Conservation (phyloP, 1,284 basidiomycete genomes). For the Microbotryum saponariae region DNA sequence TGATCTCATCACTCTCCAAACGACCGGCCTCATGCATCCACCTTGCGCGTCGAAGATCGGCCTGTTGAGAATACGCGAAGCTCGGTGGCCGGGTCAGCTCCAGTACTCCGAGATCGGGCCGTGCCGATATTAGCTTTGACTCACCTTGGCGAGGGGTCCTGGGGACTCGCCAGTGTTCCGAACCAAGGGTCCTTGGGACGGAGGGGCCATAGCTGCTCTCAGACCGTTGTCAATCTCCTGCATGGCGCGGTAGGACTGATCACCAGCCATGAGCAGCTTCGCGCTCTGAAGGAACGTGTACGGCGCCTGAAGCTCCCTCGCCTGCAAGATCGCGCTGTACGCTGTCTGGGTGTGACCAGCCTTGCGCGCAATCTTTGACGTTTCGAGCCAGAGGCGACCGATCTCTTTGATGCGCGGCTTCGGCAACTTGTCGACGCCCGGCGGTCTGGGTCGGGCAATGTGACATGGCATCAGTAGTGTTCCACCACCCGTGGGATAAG, state of each 20-base stretch:
- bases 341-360: slow-evolving; percentile 94
- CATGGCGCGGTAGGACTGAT: slow-evolving; percentile 77
- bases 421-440: slow-evolving; percentile 9
- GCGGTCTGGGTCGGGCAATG: slow-evolving; percentile 28
- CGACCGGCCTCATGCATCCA: slow-evolving; percentile 91
- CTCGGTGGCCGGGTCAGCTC: background rate
- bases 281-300: slow-evolving; percentile 88
- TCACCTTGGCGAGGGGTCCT: slow-evolving; percentile 56
- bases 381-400: slow-evolving; percentile 80
- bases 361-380: slow-evolving; percentile 90
- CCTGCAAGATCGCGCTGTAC: slow-evolving; percentile 91
- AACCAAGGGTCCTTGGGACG: background rate
- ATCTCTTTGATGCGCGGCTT: slow-evolving; percentile 49
- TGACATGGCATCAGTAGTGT: background rate
- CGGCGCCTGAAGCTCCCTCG: slow-evolving; percentile 62
- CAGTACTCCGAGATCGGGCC: background rate
- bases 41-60: slow-evolving; percentile 74
- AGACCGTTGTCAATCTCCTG: slow-evolving; percentile 81
- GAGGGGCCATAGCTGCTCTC: slow-evolving; percentile 15
- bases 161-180: background rate
- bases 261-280: slow-evolving; percentile 72
- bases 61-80: slow-evolving; percentile 48
- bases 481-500: background rate
- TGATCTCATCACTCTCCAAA: slow-evolving; percentile 59
- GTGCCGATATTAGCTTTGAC: slow-evolving; percentile 1